Conservation (phyloP, 352 stramenopile genomes). For the Phytophthora meadii region DNA sequence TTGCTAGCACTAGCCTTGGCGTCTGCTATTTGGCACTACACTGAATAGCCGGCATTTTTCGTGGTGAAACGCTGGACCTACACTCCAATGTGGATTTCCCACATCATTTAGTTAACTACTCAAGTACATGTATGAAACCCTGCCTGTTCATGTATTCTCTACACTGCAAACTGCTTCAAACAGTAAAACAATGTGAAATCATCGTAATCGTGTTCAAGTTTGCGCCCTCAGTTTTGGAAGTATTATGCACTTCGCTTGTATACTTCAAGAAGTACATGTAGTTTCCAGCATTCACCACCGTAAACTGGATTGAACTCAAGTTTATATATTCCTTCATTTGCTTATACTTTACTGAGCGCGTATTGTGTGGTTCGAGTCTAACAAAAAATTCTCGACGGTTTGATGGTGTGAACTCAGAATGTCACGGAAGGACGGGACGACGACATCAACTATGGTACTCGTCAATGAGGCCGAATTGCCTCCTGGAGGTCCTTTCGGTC, state of each 20-base stretch:
- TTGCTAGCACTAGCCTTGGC: not conserved
- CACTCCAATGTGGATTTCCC: no score
- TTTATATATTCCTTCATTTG: no score
- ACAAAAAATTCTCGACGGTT: constrained; percentile 14
- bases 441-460: constrained; percentile 27
- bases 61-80: no score
- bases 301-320: no score
- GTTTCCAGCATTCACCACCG: no score
- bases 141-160: no score
- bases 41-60: no score
- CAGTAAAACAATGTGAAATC: not conserved
- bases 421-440: constrained; percentile 25
- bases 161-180: no score
- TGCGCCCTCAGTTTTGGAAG: not conserved
- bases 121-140: no score
- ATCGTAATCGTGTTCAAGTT: constrained; percentile 5
- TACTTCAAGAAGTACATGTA: no score
- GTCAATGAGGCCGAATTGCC: constrained; percentile 3
- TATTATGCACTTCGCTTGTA: no score
- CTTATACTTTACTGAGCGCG: not conserved
- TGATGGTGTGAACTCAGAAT: constrained; percentile 22
- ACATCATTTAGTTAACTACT: no score
- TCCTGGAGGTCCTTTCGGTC: not conserved
- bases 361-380: constrained; percentile 2
- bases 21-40: not conserved